Evolutionary conservation across 805 yeast genomes (phyloP).

Genomic region (Suhomyces faveliae): DNA sequence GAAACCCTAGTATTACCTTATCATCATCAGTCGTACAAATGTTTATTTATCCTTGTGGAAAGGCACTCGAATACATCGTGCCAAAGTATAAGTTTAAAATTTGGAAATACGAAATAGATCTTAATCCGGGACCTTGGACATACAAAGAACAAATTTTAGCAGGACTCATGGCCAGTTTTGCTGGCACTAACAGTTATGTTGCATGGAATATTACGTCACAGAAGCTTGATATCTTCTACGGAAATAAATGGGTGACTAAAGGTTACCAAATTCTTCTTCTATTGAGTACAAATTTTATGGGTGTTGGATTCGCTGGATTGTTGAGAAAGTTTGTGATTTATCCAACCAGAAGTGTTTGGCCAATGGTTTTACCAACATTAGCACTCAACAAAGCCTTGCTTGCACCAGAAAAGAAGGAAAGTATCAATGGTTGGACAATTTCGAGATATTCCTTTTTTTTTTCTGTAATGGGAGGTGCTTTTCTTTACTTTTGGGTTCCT

Average conservation of each 20-base stretch:
- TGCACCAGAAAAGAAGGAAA: slow-evolving; percentile 24
- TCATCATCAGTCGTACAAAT: slow-evolving; percentile 45
- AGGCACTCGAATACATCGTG: slow-evolving; percentile 27
- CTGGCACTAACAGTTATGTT: slow-evolving; percentile 25
- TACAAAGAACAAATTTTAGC: slow-evolving; percentile 66
- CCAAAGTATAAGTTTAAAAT: slow-evolving; percentile 31
- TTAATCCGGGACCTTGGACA: slow-evolving; percentile 66
- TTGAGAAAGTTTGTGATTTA: slow-evolving; percentile 17
- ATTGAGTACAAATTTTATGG: slow-evolving; percentile 16
- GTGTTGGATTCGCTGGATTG: slow-evolving; percentile 19
- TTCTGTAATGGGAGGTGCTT: slow-evolving; percentile 27
- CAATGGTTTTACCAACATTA: slow-evolving; percentile 37
- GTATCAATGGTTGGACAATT: slow-evolving; percentile 19
- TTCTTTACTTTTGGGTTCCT: slow-evolving; percentile 49
- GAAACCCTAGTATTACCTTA: slow-evolving; percentile 49
- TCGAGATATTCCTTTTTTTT: slow-evolving; percentile 33
- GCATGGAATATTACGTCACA: slow-evolving; percentile 19
- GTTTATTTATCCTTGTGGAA: slow-evolving; percentile 47
- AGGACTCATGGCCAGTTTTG: slow-evolving; percentile 42
- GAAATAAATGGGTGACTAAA: slow-evolving; percentile 21
- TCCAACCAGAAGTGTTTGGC: slow-evolving; percentile 17
- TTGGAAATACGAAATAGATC: slow-evolving; percentile 12
- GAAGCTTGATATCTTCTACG: slow-evolving; percentile 25
- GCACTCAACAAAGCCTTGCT: slow-evolving; percentile 49
- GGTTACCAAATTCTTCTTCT: slow-evolving; percentile 17